Evolutionary conservation across 129 eudicot species (phyloP), one percentile per base, ranked within the genome.

Genomic region (Cynara cardunculus): DNA sequence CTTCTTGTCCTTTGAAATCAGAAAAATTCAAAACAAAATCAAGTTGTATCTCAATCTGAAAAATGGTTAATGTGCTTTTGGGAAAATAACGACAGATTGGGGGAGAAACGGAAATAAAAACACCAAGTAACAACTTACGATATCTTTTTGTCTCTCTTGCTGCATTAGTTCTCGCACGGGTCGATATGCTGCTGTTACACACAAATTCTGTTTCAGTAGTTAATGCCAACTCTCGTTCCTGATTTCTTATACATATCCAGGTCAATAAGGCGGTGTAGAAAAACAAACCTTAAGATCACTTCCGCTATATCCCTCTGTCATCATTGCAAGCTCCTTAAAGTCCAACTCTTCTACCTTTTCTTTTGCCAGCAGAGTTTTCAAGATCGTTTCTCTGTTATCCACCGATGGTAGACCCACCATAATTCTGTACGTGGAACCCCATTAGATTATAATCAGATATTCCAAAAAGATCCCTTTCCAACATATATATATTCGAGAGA

Each of bases 281-380:
- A 13, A 71, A 88, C 96, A 79, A 85, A 94, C 98, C 98, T 94
- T 92, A 39, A 94, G 98, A 90, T 94, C 98, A 34, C 98, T 94
- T 86, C 98, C 98, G 39, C 92, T 94, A 70, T 88, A 94, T 86
- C 98, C 98, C 75, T 94, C 98, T 2, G 98, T 94, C 91, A 94
- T 94, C 39, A 83, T 82, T 14, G 94, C 98, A 78, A 94, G 96
- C 89, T 94, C 98, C 84, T 92, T 85, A 64, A 87, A 92, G 64
- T 94, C 98, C 41, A 94, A 81, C 0, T 81, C 82, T 74, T 90
- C 92, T 4, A 90, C 92, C 37, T 90, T 90, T 73, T 94, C 98
- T 80, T 94, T 92, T 0, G 91, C 84, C 25, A 94, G 75, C 65
- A 94, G 96, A 28, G 98, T 94, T 89, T 80, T 90, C 90, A 94